Conservation (phyloP, 352 stramenopile species). For the Phytophthora colocasiae region DNA sequence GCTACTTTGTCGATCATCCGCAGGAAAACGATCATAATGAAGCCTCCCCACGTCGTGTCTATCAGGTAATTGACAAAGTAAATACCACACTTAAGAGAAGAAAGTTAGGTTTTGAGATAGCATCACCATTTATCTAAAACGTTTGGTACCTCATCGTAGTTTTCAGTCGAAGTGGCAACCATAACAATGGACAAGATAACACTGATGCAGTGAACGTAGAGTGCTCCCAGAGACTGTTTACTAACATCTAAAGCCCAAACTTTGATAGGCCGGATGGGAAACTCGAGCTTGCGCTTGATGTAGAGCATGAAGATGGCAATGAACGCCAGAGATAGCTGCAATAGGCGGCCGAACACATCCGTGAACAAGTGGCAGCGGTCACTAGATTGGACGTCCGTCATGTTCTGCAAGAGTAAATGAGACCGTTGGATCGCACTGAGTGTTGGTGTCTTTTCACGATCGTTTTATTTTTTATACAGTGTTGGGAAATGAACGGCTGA, state of each 20-base stretch:
- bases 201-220: constrained; percentile 69
- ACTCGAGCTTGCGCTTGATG: constrained; percentile 84
- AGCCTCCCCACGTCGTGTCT: constrained; percentile 65
- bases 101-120: neutral
- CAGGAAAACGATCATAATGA: constrained; percentile 58
- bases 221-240: constrained; percentile 70
- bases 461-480: constrained; percentile 5
- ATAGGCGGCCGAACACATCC: constrained; percentile 62
- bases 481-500: constrained; percentile 6
- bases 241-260: constrained; percentile 76
- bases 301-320: constrained; percentile 70
- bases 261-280: constrained; percentile 66
- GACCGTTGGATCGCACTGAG: constrained; percentile 5
- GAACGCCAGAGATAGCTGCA: constrained; percentile 63
- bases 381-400: constrained; percentile 13
- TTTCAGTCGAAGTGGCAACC: constrained; percentile 39
- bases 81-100: constrained; percentile 58
- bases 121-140: neutral
- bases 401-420: neutral
- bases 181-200: constrained; percentile 73
- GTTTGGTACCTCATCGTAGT: constrained; percentile 61
- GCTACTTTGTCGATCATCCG: constrained; percentile 49
- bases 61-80: constrained; percentile 81
- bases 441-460: constrained; percentile 31
- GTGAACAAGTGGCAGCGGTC: constrained; percentile 73